Evolutionary conservation across 75 land plant genomes (phyloP).

Genomic region (Azolla pinnata): DNA sequence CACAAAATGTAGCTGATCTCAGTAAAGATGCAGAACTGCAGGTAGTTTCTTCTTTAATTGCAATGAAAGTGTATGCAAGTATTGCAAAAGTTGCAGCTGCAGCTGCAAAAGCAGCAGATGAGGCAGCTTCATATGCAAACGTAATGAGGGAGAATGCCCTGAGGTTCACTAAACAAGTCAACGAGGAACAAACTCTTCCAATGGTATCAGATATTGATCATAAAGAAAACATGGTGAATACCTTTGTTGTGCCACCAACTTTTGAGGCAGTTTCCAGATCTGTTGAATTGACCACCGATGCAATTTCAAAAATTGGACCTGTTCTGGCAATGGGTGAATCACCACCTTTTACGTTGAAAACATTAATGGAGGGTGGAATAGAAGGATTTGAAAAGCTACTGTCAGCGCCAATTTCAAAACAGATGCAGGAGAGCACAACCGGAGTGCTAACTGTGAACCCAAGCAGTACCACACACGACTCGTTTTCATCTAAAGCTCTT

Average conservation of each 20-base stretch:
- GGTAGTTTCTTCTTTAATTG: slow-evolving; percentile 63
- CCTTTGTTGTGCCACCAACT: no score
- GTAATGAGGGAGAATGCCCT: slow-evolving; percentile 57
- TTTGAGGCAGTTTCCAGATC: slow-evolving; percentile 79
- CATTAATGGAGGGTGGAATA: slow-evolving; percentile 43
- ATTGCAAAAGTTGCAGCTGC: slow-evolving; percentile 86
- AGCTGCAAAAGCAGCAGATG: slow-evolving; percentile 68
- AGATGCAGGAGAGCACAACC: no score
- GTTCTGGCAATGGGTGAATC: slow-evolving; percentile 84
- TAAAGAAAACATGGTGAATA: no score
- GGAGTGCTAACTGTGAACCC: no score
- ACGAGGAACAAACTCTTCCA: slow-evolving; percentile 33
- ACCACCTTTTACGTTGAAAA: slow-evolving; percentile 30
- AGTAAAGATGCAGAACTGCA: slow-evolving; percentile 37
- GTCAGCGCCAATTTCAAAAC: no score
- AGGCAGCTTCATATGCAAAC: slow-evolving; percentile 69
- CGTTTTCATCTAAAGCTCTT: no score
- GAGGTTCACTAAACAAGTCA: no score
- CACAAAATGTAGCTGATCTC: slow-evolving; percentile 36
- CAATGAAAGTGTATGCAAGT: slow-evolving; percentile 65
- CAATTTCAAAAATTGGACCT: slow-evolving; percentile 69
- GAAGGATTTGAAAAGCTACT: slow-evolving; percentile 19
- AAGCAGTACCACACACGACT: no score
- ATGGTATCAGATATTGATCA: slow-evolving; percentile 55
- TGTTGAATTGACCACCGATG: slow-evolving; percentile 81